Base-by-base conservation (phyloP, 2,329 filamentous ascomycete genomes). In the Calonectria ilicicola region DNA sequence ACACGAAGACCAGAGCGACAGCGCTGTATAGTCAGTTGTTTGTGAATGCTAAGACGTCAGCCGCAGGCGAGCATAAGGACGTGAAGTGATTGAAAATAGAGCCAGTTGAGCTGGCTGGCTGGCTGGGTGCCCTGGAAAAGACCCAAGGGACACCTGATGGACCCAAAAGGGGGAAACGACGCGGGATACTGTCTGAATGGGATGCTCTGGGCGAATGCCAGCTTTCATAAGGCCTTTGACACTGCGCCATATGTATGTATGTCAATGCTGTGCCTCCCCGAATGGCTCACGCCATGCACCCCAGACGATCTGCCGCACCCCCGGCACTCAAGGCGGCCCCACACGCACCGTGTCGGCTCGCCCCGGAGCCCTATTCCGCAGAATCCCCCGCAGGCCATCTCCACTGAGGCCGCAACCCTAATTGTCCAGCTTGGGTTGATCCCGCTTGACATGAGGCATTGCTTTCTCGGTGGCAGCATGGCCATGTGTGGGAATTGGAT, bases 351-450 rank as follows among this genome's bases (percentile, higher is more conserved):
- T 27, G 27, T 29, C 42, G 65, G 51, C 65, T 67, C 53, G 26
- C 65, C 65, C 65, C 65, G 65, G 65, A 62, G 40, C 56, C 53
- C 27, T 65, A 19, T 53, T 35, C 38, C 27, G 51, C 65, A 62
- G 53, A 60, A 29, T 62, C 53, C 49, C 65, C 56, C 66, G 56
- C 66, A 63, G 23, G 14, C n/a, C 26, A 63, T 62, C 53, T 32
- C 66, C 66, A 68, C 66, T 26, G 29, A 67, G 42, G 56, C 66
- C 66, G 66, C 66, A 63, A 63, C 56, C 56, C 42, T 44, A 27
- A 58, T 21, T 44, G 23, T 38, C 35, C 23, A 58, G 32, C 65
- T 44, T 51, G 47, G 66, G 56, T 53, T 68, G 66, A 51, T 63
- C 23, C 56, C 56, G 56, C 46, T 17, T 21, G 53, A 23, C 21